Percentiles rank a stretch among this genome's conserved stretches.
These are phyloP conservation scores for Aspergillus sclerotioniger DNA, from an alignment of 495 filamentous ascomycete species.

Conservation along the genomic window DNA sequence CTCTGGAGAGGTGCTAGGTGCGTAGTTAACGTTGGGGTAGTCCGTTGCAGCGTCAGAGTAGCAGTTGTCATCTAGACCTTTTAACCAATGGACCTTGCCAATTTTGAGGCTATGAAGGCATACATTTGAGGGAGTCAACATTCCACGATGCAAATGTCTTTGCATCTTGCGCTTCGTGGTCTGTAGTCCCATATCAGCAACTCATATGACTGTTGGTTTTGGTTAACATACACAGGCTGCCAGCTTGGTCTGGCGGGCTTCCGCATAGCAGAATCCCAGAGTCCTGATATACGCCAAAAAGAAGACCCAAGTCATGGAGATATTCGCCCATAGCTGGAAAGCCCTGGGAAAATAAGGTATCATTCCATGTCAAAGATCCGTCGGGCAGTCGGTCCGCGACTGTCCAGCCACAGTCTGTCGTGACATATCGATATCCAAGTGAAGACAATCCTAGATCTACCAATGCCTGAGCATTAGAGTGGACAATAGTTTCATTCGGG, in stretches of 20 bases:
- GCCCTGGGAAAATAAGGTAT: conserved; percentile 49
- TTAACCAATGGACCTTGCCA: neutral
- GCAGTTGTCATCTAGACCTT: conserved; percentile 48
- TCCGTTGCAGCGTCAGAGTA: conserved; percentile 39
- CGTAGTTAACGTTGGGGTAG: conserved; percentile 42
- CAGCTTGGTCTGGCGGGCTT: conserved; percentile 25
- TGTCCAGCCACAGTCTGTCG: conserved; percentile 58
- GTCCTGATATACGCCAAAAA: conserved; percentile 58
- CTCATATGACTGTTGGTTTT: neutral
- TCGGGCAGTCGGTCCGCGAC: conserved; percentile 39
- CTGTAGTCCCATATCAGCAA: conserved; percentile 24
- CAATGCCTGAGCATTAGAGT: conserved; percentile 53
- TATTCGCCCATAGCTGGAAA: conserved; percentile 49
- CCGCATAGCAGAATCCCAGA: conserved; percentile 39
- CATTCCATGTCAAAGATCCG: conserved; percentile 53
- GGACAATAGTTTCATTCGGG: conserved; percentile 47
- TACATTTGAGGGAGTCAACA: conserved; percentile 47
- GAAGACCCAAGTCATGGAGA: conserved; percentile 46
- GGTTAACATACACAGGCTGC: conserved; percentile 27
- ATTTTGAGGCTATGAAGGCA: neutral
- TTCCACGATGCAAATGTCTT: conserved; percentile 43
- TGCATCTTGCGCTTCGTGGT: conserved; percentile 46
- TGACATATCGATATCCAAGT: conserved; percentile 55
- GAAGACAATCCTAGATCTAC: conserved; percentile 49
- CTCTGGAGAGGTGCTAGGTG: conserved; percentile 29